Percentiles rank a stretch among this genome's conserved stretches.
Conservation (phyloP, 768 basidiomycete species). For the Auricularia sp. region DNA sequence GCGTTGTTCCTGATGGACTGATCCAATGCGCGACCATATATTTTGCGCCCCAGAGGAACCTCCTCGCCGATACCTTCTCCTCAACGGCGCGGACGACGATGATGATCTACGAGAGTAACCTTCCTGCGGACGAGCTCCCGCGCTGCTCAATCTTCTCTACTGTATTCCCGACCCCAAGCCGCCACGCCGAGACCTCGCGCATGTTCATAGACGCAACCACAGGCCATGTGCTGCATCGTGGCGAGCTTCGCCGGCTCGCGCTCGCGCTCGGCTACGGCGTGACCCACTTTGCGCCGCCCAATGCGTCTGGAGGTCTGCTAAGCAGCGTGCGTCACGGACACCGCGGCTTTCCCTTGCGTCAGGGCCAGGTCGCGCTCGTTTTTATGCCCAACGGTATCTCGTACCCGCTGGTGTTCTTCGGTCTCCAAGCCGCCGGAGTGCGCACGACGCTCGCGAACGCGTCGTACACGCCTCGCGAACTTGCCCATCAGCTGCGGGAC, state of each 20-base stretch:
- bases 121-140: constrained; percentile 28
- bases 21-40: no score
- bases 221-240: constrained; percentile 45
- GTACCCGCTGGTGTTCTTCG: constrained; percentile 39
- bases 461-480: constrained; percentile 55
- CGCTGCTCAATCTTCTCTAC: constrained; percentile 40
- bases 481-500: constrained; percentile 62
- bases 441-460: constrained; percentile 65
- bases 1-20: no score
- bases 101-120: constrained; percentile 36
- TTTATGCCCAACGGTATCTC: constrained; percentile 60
- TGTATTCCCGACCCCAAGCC: constrained; percentile 34
- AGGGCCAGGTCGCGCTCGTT: constrained; percentile 52
- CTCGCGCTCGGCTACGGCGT: constrained; percentile 46
- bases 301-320: constrained; percentile 19
- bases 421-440: constrained; percentile 52
- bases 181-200: constrained; percentile 31
- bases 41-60: neutral
- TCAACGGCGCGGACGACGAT: constrained; percentile 4
- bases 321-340: constrained; percentile 17
- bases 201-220: constrained; percentile 62
- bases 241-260: constrained; percentile 40
- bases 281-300: neutral
- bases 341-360: constrained; percentile 22
- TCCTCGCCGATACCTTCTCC: neutral